These are phyloP conservation scores for Rubia yunnanensis DNA, from an alignment of 257 asterid species.

Conservation along the genomic window DNA sequence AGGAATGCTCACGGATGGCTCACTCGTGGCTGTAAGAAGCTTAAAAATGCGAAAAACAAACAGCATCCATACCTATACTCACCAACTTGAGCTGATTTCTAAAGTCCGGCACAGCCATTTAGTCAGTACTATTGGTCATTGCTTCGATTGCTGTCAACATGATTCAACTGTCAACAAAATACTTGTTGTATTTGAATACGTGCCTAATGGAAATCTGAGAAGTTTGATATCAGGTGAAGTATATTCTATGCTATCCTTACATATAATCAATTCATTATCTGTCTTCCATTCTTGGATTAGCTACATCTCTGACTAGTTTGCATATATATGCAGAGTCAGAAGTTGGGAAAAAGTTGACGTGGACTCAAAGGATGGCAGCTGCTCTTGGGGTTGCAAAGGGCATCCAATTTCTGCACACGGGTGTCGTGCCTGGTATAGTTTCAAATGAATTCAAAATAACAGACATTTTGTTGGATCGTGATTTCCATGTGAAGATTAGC, in stretches of 20 bases:
- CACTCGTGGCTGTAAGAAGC: conserved; percentile 50
- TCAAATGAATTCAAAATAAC: conserved; percentile 56
- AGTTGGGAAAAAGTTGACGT: conserved; percentile 34
- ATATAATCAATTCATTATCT: background rate
- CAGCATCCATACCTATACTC: conserved; percentile 46
- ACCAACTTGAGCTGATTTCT: conserved; percentile 56
- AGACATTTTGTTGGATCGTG: conserved; percentile 55
- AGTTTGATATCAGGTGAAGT: conserved; percentile 48
- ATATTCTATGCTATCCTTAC: background rate
- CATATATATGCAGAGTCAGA: conserved; percentile 29
- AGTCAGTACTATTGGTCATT: conserved; percentile 78
- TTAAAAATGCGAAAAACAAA: conserved; percentile 47
- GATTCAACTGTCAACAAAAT: conserved; percentile 49
- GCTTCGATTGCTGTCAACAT: conserved; percentile 57
- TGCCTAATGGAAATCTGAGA: conserved; percentile 56
- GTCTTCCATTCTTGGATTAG: background rate
- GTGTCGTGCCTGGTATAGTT: conserved; percentile 70
- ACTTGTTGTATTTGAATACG: conserved; percentile 54
- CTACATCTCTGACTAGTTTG: background rate
- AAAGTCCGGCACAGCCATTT: conserved; percentile 65
- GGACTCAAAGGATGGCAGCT: conserved; percentile 71
- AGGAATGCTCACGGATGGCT: conserved; percentile 62
- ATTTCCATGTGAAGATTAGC: conserved; percentile 62
- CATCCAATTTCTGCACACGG: conserved; percentile 80
- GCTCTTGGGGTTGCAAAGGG: conserved; percentile 66